phyloP scores from a whole-genome alignment of 1,139 yeast genomes.

The Kodamaea sp. region DNA sequence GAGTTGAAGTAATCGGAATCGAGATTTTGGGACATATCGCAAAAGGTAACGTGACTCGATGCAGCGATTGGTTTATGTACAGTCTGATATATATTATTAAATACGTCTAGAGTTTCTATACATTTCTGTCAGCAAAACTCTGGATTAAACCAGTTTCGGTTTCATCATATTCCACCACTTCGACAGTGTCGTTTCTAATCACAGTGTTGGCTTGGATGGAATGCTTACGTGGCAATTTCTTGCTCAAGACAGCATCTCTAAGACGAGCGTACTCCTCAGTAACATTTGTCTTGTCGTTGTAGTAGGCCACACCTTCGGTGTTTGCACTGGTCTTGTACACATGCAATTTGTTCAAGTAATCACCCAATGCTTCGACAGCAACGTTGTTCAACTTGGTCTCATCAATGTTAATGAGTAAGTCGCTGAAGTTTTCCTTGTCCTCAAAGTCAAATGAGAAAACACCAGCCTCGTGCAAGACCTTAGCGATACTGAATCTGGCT shows the following conservation, averaged over 20 bases:
- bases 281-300: slow-evolving; percentile 66
- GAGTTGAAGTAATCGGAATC: too few species aligned
- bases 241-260: slow-evolving; percentile 66
- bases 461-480: slow-evolving; percentile 70
- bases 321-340: slow-evolving; percentile 79
- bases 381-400: slow-evolving; percentile 59
- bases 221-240: slow-evolving; percentile 82
- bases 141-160: slow-evolving; percentile 76
- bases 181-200: slow-evolving; percentile 43
- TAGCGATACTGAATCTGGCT: slow-evolving; percentile 83
- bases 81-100: too few species aligned
- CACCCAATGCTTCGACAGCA: slow-evolving; percentile 75
- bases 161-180: slow-evolving; percentile 70
- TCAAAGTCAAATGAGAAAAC: slow-evolving; percentile 55
- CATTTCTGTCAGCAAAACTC: slow-evolving; percentile 66
- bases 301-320: slow-evolving; percentile 64
- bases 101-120: slow-evolving; percentile 22
- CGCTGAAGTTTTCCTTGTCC: slow-evolving; percentile 52
- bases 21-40: too few species aligned
- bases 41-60: too few species aligned
- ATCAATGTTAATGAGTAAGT: slow-evolving; percentile 61
- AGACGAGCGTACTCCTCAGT: slow-evolving; percentile 61
- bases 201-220: slow-evolving; percentile 79
- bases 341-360: slow-evolving; percentile 70
- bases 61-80: too few species aligned